Base-by-base conservation (phyloP, 805 yeast genomes). In the Sugiyamaella chiloensis region DNA sequence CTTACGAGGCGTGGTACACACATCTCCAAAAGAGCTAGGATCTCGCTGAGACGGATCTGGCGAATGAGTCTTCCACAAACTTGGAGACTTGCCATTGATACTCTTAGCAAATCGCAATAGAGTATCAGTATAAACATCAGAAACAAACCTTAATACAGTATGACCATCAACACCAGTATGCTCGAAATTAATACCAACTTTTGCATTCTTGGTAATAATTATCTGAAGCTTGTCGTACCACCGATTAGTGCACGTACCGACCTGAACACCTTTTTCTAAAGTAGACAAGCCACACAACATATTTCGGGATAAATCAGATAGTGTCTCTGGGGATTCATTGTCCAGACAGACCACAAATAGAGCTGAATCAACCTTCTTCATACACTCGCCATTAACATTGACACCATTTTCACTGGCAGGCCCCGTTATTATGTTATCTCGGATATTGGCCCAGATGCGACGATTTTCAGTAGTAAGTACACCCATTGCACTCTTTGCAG, bases 141-240 rank as follows among this genome's bases (percentile, higher is more conserved):
- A 80, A 11, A 88, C 95, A 70, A 85, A 84, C 54, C 96, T 70
- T 55, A 89, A 70, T 3, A 89, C 96, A 0, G 97, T 89, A 65
- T 89, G 96, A 48, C 97, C 97, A 67, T 89, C 97, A 23, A 89
- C 95, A 57, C 96, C 96, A 0, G 97, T 66, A 61, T 89, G 79
- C 61, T 89, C 97, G 62, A 89, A 89, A 65, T 90, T 89, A 55
- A 89, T 82, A 24, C 97, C 97, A 2, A 93, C 96, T 65, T 86
- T 85, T 20, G 95, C 95, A 65, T 89, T 87, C 63, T 81, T 80
- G 3, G 96, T 87, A 47, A 89, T 79, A 46, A 89, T 89, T 55
- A 89, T 75, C 66, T 89, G 96, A 54, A 89, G 68, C 67, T 89
- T 89, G 67, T 89, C 97, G 63, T 88, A 89, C 96, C 96, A 89